Percentiles rank a stretch among this genome's conserved stretches.
Conservation (phyloP, 2,329 filamentous ascomycete genomes). For the Pseudocercospora pini-densiflorae region DNA sequence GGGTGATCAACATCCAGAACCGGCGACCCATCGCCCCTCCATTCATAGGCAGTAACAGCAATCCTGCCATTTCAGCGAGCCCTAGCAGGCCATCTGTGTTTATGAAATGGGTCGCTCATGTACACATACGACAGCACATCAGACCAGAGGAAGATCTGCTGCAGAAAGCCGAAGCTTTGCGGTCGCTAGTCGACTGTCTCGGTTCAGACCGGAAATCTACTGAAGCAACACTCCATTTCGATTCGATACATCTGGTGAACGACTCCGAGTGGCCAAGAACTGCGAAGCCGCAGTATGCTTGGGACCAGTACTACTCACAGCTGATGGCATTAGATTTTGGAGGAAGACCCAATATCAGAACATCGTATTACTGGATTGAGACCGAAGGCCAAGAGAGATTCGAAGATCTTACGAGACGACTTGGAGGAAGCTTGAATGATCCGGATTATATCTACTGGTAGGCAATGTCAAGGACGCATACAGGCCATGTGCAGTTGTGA, state of each 20-base stretch:
- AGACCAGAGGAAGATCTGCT: conserved; percentile 20
- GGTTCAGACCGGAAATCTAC: conserved; percentile 15
- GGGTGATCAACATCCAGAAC: conserved; percentile 21
- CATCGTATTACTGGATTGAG: conserved; percentile 19
- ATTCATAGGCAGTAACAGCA: background rate
- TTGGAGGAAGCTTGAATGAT: conserved; percentile 20
- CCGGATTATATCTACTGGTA: conserved; percentile 13
- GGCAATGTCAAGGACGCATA: background rate
- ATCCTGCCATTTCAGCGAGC: conserved; percentile 2
- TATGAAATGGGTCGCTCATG: conserved; percentile 19
- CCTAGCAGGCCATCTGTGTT: conserved; percentile 14
- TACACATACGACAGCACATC: conserved; percentile 21
- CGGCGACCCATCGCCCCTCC: conserved; percentile 9
- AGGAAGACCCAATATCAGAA: conserved; percentile 12
- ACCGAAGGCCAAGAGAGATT: conserved; percentile 17
- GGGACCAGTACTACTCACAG: conserved; percentile 16
- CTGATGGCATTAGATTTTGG: conserved; percentile 12
- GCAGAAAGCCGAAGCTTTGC: conserved; percentile 15
- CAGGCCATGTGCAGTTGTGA: background rate
- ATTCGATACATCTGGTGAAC: conserved; percentile 20
- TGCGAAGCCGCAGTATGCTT: conserved; percentile 12
- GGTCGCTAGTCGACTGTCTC: conserved; percentile 17
- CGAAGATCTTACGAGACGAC: conserved; percentile 12
- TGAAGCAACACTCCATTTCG: conserved; percentile 18
- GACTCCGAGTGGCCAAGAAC: conserved; percentile 14